A percentile compares a stretch with the other conserved stretches of the same genome.
phyloP scores from a whole-genome alignment of 805 yeast species.

The Candida corydali region DNA sequence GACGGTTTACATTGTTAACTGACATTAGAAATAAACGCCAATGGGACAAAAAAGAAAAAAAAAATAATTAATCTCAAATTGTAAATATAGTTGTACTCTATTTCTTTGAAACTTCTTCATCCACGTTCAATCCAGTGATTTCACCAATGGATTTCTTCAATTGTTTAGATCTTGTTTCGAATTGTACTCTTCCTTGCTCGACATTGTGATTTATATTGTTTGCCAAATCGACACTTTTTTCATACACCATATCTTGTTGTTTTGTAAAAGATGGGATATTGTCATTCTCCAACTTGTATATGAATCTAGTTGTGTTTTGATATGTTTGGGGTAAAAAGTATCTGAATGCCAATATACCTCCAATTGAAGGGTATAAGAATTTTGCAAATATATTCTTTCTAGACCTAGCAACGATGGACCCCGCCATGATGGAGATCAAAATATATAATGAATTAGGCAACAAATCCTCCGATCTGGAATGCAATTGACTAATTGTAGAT shows the following conservation, averaged over 20 bases:
- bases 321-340: conserved; percentile 73
- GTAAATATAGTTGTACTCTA: too few relatives aligned
- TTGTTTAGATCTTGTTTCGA: conserved; percentile 33
- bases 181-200: conserved; percentile 29
- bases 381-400: conserved; percentile 50
- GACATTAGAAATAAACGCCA: too few relatives aligned
- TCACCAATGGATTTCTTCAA: conserved; percentile 45
- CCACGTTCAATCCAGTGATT: conserved; percentile 66
- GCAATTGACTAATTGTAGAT: conserved; percentile 58
- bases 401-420: conserved; percentile 69
- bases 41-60: too few relatives aligned
- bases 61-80: too few relatives aligned
- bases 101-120: conserved; percentile 54
- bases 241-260: conserved; percentile 50
- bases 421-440: conserved; percentile 64
- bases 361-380: conserved; percentile 50
- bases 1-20: too few relatives aligned
- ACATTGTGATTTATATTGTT: conserved; percentile 42
- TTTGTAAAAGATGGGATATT: conserved; percentile 61
- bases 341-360: conserved; percentile 63
- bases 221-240: conserved; percentile 42
- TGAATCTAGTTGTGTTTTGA: conserved; percentile 50
- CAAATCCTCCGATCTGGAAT: conserved; percentile 61
- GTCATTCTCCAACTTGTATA: conserved; percentile 58
- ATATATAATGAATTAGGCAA: conserved; percentile 71